phyloP scores from a whole-genome alignment of 257 asterid genomes.

The Linderniella brevidens region DNA sequence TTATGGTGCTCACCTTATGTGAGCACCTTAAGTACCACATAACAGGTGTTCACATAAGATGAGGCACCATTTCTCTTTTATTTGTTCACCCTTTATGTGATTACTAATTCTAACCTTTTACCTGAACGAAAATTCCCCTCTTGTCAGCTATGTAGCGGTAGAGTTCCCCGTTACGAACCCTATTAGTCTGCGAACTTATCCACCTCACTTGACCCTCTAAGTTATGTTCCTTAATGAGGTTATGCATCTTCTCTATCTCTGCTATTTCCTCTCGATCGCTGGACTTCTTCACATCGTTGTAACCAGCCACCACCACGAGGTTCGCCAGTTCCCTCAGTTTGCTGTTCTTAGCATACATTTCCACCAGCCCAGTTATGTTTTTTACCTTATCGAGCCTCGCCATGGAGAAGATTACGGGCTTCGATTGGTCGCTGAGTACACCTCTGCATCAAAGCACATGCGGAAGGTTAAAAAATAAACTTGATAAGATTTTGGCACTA shows the following conservation, averaged over 20 bases:
- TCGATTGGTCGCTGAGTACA: slow-evolving; percentile 38
- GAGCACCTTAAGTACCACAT: no score
- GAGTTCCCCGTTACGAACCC: slow-evolving; percentile 87
- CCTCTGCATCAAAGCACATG: slow-evolving; percentile 38
- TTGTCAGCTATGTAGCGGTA: slow-evolving; percentile 90
- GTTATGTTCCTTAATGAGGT: slow-evolving; percentile 45
- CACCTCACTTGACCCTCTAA: slow-evolving; percentile 72
- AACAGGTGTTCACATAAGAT: no score
- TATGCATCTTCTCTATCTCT: slow-evolving; percentile 93
- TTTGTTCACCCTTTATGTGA: no score
- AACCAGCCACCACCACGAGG: slow-evolving; percentile 87
- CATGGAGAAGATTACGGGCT: slow-evolving; percentile 92
- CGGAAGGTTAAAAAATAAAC: no score
- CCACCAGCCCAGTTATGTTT: slow-evolving; percentile 85
- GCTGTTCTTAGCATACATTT: slow-evolving; percentile 57
- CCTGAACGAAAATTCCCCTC: slow-evolving; percentile 90
- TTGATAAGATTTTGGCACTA: no score
- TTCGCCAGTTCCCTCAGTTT: slow-evolving; percentile 65
- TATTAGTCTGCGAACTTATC: slow-evolving; percentile 69
- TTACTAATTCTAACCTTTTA: slow-evolving; percentile 8
- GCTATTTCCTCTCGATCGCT: slow-evolving; percentile 79
- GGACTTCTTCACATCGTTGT: slow-evolving; percentile 56
- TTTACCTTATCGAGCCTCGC: slow-evolving; percentile 95
- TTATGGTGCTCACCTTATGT: no score
- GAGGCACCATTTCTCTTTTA: no score